Evolutionary conservation across 2,329 filamentous ascomycete genomes (phyloP), one percentile per base, ranked within the genome.

Genomic region (Ophiostoma sp.): DNA sequence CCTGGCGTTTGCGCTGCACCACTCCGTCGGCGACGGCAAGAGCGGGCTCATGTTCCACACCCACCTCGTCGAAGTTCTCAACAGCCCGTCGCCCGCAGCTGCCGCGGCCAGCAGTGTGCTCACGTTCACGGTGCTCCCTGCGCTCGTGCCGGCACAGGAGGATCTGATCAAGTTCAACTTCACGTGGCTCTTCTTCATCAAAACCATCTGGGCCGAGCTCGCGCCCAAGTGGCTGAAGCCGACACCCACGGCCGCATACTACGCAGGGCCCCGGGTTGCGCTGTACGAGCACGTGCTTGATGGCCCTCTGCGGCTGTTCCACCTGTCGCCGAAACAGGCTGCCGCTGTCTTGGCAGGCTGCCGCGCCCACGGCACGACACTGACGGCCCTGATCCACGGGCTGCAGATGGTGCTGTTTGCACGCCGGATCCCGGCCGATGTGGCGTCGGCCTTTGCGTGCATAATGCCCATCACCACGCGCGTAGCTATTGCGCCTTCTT

Each of bases 21-120:
- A 87, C 71, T 77, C 79, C 0, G 76, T 87, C 18, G 78, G 79
- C 38, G 85, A 87, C 71, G 85, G 85, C 1, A 76, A 79, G 12
- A 80, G 81, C 71, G 81, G 80, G 0, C 75, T 76, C 41, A 72
- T 79, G 1, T 85, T 87, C 71, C 85, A 87, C 70, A 74, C 78
- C 42, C 75, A 77, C 1, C 75, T 87, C 0, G 77, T 83, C 4
- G 72, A 75, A 2, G 78, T 82, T 4, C 75, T 86, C 2, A 79
- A 78, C 68, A 66, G 40, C 12, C 55, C 49, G 41, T 55, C 27
- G 27, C 27, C 36, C 18, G 11, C 16, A 12, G 7, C 12, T 2
- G 4, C 4, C n/a, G 2, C 6, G n/a, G n/a, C 7, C 7, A 1
- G 11, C 9, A 42, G 4, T 42, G 66, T 76, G 2, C 74, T 82